phyloP scores from a whole-genome alignment of 208 protist genomes.

The Leishmania tropica region DNA sequence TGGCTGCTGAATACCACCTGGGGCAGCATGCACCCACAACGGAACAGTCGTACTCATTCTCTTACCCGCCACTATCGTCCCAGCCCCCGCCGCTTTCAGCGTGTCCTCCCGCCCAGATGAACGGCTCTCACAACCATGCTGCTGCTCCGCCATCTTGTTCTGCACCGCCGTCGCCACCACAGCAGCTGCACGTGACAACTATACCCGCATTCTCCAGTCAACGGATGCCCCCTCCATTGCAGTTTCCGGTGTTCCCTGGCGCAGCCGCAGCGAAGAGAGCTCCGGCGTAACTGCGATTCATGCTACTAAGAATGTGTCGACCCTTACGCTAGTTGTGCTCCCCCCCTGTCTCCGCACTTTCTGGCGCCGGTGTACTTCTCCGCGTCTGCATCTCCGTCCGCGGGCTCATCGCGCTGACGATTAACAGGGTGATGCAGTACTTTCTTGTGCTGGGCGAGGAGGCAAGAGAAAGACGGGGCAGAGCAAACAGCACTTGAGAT shows the following conservation, averaged over 20 bases:
- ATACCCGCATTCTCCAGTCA: constrained; percentile 1
- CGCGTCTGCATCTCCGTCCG: not conserved
- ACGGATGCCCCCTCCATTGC: constrained; percentile 55
- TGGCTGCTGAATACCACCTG: not conserved
- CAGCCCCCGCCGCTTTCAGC: not conserved
- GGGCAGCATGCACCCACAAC: not conserved
- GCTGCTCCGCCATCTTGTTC: not conserved
- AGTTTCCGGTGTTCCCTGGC: constrained; percentile 54
- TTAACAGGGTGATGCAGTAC: not conserved
- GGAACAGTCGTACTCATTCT: not conserved
- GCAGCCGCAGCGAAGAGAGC: constrained; percentile 11
- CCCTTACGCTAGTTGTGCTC: not conserved
- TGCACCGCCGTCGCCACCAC: not conserved
- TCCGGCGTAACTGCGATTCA: not conserved
- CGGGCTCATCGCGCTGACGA: not conserved
- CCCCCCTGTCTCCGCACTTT: not conserved
- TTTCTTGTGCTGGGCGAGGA: not conserved
- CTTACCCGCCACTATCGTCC: not conserved
- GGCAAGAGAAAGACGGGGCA: not conserved
- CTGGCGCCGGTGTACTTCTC: not conserved
- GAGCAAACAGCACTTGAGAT: no score
- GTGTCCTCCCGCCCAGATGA: not conserved
- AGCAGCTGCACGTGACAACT: not conserved
- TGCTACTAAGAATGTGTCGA: not conserved
- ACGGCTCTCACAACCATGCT: not conserved